Base-by-base conservation (phyloP, 805 yeast genomes). In the Saccharomycopsis fermentans region DNA sequence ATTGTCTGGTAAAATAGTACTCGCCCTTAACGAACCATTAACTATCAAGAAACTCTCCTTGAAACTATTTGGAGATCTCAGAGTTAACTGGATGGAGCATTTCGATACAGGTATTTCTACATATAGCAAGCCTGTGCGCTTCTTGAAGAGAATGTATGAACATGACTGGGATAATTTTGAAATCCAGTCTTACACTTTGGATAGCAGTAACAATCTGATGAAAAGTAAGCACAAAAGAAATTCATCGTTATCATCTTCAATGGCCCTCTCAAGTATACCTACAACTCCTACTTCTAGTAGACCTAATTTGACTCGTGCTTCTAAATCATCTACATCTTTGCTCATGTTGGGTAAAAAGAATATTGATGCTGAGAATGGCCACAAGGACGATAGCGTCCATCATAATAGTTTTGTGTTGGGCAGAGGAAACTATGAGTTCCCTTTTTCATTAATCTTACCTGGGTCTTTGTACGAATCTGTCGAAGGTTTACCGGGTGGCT, bases 351-450 rank as follows among this genome's bases (percentile, higher is more conserved):
- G 52, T 32, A 48, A 55, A 39, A 58, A 43, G 14, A 1, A 21
- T 6, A 1, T 3, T 19, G 50, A 43, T 9, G 6, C n/a, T 43
- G 50, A 43, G 24, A 16, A 32, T 19, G 16, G 32, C 37, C 54
- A 55, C 48, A 39, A 52, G n/a, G 48, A 36, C n/a, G 40, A 36
- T 26, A 37, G 50, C 16, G 36, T 26, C 24, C 32, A 17, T 34
- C 51, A 55, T 29, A 32, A 43, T 32, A 55, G 51, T 35, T 47
- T 79, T 60, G 71, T 77, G 4, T 69, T 87, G 58, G 77, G 76
- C 1, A 81, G 79, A 61, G 98, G 98, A 0, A 87, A 87, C 69
- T 90, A 92, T 68, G 96, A 87, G 67, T 81, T 94, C 65, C 97
- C 98, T 0, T 94, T 94, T 69, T 85, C 85, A 62, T 80, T 92